Percentiles rank a stretch among this genome's conserved stretches.
Conservation (phyloP, 768 basidiomycete species). For the Lyophyllum shimeji region DNA sequence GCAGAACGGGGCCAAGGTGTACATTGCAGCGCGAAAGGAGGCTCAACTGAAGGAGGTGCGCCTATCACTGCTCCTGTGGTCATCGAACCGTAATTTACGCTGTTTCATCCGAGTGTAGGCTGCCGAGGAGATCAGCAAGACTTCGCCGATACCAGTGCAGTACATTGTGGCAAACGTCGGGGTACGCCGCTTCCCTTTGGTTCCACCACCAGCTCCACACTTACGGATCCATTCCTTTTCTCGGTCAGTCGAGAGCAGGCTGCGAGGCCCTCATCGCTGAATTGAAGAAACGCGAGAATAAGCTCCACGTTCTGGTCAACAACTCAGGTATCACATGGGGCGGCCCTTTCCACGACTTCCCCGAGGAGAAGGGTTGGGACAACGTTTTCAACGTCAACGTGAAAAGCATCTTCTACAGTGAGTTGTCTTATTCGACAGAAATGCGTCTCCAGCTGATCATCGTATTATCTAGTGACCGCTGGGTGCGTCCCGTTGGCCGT, state of each 20-base stretch:
- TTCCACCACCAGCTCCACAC: neutral
- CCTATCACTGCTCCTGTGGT: neutral
- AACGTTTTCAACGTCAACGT: slow-evolving; percentile 82
- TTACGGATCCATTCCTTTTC: neutral
- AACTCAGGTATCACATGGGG: slow-evolving; percentile 86
- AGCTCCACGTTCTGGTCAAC: slow-evolving; percentile 81
- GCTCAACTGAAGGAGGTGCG: slow-evolving; percentile 70
- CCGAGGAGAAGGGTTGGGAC: slow-evolving; percentile 86
- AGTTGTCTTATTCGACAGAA: slow-evolving; percentile 21
- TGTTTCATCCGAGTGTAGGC: slow-evolving; percentile 32
- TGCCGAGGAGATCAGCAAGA: slow-evolving; percentile 58
- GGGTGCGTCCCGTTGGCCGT: slow-evolving; percentile 31
- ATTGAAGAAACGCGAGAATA: slow-evolving; percentile 67
- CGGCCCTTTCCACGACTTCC: slow-evolving; percentile 64
- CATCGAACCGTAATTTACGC: neutral
- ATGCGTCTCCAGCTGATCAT: neutral
- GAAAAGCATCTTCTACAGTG: slow-evolving; percentile 82
- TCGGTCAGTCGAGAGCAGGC: slow-evolving; percentile 66
- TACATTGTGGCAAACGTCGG: slow-evolving; percentile 76
- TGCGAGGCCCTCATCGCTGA: slow-evolving; percentile 70
- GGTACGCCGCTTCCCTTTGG: slow-evolving; percentile 41
- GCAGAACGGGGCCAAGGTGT: slow-evolving; percentile 85
- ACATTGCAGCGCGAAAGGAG: slow-evolving; percentile 87
- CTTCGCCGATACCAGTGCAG: slow-evolving; percentile 58
- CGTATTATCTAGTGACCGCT: slow-evolving; percentile 46